A percentile compares a stretch with the other conserved stretches of the same genome.
Evolutionary conservation across 2,329 filamentous ascomycete genomes (phyloP).

Genomic region (Ascochyta viciae-villosae): DNA sequence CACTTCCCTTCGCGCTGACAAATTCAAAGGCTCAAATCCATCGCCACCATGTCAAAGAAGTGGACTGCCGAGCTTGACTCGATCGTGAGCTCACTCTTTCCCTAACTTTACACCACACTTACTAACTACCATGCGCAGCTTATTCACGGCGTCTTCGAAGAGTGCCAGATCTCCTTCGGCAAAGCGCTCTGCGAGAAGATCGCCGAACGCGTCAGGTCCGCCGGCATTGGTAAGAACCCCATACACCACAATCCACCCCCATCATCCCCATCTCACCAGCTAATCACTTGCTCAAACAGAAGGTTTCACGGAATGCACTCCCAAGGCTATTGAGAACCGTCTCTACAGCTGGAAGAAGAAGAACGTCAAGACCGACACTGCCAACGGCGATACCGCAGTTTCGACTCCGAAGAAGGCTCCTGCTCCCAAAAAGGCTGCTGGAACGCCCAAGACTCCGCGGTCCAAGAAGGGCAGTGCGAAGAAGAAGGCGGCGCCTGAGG

Average conservation of each 20-base stretch:
- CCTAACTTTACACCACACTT: background rate
- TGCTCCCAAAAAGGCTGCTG: background rate
- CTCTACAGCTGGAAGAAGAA: conserved; percentile 32
- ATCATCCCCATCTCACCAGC: background rate
- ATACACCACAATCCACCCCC: background rate
- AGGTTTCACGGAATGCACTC: conserved; percentile 28
- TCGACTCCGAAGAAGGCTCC: conserved; percentile 6
- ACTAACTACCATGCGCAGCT: background rate
- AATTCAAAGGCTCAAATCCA: background rate
- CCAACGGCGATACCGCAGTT: background rate
- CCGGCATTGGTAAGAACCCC: conserved; percentile 14
- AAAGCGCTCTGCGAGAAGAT: conserved; percentile 23
- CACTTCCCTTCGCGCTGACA: background rate
- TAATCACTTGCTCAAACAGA: background rate
- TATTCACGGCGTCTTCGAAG: conserved; percentile 13
- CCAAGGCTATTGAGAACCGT: conserved; percentile 38
- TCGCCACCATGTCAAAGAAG: conserved; percentile 4
- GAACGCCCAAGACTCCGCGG: conserved; percentile 5
- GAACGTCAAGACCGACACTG: conserved; percentile 1
- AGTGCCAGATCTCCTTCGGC: conserved; percentile 18
- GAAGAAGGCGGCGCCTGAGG: background rate
- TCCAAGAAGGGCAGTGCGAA: conserved; percentile 7
- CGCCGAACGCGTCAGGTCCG: conserved; percentile 12
- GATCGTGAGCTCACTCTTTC: conserved; percentile 1
- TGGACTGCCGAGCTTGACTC: conserved; percentile 16